Conservation (phyloP, 2,329 filamentous ascomycete genomes). For the Pseudogymnoascus sp. region DNA sequence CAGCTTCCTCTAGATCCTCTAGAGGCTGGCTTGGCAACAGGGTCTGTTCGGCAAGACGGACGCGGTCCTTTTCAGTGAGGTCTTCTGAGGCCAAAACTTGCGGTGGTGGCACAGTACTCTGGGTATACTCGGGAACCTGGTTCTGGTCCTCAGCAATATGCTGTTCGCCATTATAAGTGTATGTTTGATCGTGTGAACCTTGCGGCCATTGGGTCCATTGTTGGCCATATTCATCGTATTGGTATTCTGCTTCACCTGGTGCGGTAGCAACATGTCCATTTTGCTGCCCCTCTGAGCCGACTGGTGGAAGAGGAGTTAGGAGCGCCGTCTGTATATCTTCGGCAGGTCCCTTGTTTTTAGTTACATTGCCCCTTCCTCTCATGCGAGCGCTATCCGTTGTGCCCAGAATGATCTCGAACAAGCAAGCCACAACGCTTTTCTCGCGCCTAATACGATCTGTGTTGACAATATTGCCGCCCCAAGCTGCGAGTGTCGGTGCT, state of each 20-base stretch:
- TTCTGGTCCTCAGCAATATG: conserved; percentile 27
- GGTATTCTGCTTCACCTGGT: conserved; percentile 2
- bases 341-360: not conserved
- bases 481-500: conserved; percentile 41
- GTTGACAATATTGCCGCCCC: conserved; percentile 68
- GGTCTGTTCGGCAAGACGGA: conserved; percentile 68
- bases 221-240: not conserved
- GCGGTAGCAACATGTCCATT: conserved; percentile 17
- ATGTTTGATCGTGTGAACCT: conserved; percentile 16
- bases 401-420: conserved; percentile 81
- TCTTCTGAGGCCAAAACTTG: conserved; percentile 50
- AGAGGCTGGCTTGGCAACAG: conserved; percentile 71
- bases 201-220: not conserved
- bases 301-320: conserved; percentile 13
- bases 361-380: conserved; percentile 21
- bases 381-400: conserved; percentile 61
- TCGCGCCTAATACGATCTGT: conserved; percentile 79
- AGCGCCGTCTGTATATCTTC: conserved; percentile 10
- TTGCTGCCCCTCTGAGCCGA: conserved; percentile 27
- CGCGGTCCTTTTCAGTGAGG: conserved; percentile 72
- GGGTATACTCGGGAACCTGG: conserved; percentile 28
- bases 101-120: conserved; percentile 52
- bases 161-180: conserved; percentile 23
- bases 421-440: conserved; percentile 82
- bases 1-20: conserved; percentile 33